phyloP scores from a whole-genome alignment of 768 basidiomycete genomes.

The Candolleomyces efflorescens region DNA sequence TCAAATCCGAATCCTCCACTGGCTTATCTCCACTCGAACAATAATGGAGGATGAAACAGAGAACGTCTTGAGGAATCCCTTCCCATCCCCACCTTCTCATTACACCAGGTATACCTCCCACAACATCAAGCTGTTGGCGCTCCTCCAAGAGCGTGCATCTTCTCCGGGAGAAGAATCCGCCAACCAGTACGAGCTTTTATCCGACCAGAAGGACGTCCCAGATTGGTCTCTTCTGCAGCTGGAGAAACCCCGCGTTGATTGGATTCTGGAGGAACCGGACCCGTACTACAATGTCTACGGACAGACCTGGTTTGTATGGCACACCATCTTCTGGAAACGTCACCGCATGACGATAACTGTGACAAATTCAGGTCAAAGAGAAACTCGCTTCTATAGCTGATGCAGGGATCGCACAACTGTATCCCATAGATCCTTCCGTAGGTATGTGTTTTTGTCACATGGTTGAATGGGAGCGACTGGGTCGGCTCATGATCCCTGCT shows the following conservation, averaged over 20 bases:
- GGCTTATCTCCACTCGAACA: slow-evolving; percentile 5
- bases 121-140: slow-evolving; percentile 64
- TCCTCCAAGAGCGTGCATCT: slow-evolving; percentile 53
- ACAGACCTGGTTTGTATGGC: slow-evolving; percentile 84
- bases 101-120: slow-evolving; percentile 72
- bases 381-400: slow-evolving; percentile 79
- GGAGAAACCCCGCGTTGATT: slow-evolving; percentile 85
- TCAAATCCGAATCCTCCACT: background rate
- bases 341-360: slow-evolving; percentile 4
- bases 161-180: slow-evolving; percentile 32
- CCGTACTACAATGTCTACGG: slow-evolving; percentile 76
- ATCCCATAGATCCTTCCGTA: slow-evolving; percentile 64
- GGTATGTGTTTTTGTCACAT: slow-evolving; percentile 37
- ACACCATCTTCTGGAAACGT: slow-evolving; percentile 23
- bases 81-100: slow-evolving; percentile 85
- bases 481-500: background rate
- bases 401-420: slow-evolving; percentile 75
- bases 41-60: slow-evolving; percentile 68
- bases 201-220: slow-evolving; percentile 71
- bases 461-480: background rate
- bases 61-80: slow-evolving; percentile 77
- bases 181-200: slow-evolving; percentile 59
- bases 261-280: slow-evolving; percentile 81
- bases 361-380: slow-evolving; percentile 63
- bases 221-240: slow-evolving; percentile 73